phyloP scores from a whole-genome alignment of 1,284 basidiomycete species.

The Hemileia vastatrix region DNA sequence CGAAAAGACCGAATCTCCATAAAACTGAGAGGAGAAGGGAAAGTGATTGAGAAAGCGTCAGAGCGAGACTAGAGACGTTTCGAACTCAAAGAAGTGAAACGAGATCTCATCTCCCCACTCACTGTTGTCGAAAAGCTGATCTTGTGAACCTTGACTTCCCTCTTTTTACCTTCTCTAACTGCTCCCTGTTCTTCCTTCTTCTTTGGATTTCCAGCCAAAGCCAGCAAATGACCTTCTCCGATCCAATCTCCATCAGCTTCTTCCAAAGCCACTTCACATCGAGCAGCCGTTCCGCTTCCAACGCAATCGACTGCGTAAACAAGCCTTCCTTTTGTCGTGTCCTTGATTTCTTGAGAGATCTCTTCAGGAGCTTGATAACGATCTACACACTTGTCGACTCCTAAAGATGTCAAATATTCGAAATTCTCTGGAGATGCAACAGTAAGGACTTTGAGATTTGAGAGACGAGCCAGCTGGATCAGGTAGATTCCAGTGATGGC shows the following conservation, averaged over 20 bases:
- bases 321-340: constrained; percentile 20
- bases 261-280: constrained; percentile 25
- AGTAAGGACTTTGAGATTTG: constrained; percentile 26
- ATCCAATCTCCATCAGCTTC: neutral
- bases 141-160: constrained; percentile 27
- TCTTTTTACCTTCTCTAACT: constrained; percentile 2
- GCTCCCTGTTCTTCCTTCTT: neutral
- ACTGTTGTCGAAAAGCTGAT: constrained; percentile 37
- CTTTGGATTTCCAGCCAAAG: constrained; percentile 35
- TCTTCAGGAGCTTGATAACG: constrained; percentile 18
- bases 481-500: constrained; percentile 37
- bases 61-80: no score
- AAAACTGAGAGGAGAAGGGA: no score
- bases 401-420: constrained; percentile 28
- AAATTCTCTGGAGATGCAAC: constrained; percentile 33
- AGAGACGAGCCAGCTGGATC: constrained; percentile 29
- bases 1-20: no score
- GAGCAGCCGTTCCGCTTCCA: constrained; percentile 27
- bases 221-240: constrained; percentile 27
- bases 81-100: no score
- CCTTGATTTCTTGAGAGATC: constrained; percentile 25
- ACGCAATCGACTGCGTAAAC: constrained; percentile 35
- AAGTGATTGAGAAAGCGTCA: no score
- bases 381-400: constrained; percentile 31
- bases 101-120: no score